Conservation (phyloP, 495 filamentous ascomycete genomes). For the Talaromyces stipitatus region DNA sequence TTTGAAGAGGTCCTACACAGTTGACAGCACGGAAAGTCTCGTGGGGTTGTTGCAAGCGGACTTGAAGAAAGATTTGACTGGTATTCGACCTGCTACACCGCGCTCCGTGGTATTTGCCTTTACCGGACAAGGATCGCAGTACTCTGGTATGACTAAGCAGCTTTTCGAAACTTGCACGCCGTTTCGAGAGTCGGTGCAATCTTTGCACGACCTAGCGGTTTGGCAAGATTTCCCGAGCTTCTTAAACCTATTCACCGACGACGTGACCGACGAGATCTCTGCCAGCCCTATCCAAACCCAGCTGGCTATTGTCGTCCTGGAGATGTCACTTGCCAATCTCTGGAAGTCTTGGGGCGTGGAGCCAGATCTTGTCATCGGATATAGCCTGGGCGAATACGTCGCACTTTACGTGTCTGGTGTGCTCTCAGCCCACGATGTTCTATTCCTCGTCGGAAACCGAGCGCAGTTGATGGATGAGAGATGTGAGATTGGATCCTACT, state of each 20-base stretch:
- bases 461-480: conserved; percentile 20
- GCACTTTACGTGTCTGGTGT: conserved; percentile 33
- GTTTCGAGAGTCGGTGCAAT: too few species aligned
- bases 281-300: conserved; percentile 16
- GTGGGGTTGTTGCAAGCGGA: conserved; percentile 21
- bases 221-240: conserved; percentile 22
- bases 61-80: conserved; percentile 10
- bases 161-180: conserved; percentile 28
- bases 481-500: conserved; percentile 21
- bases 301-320: conserved; percentile 20
- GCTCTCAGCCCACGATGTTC: conserved; percentile 23
- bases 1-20: too few species aligned
- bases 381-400: conserved; percentile 38
- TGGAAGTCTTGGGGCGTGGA: conserved; percentile 25
- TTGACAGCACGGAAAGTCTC: conserved; percentile 9
- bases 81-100: neutral
- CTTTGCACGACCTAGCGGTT: too few species aligned
- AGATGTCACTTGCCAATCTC: conserved; percentile 26
- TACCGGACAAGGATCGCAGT: conserved; percentile 46
- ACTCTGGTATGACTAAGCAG: conserved; percentile 52
- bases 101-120: conserved; percentile 31
- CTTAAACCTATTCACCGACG: conserved; percentile 15
- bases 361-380: conserved; percentile 29
- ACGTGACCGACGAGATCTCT: conserved; percentile 2
- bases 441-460: conserved; percentile 28